Percentiles rank a stretch among this genome's conserved stretches.
Evolutionary conservation across 139 green algal species (phyloP).

Genomic region (Closterium sp.): DNA sequence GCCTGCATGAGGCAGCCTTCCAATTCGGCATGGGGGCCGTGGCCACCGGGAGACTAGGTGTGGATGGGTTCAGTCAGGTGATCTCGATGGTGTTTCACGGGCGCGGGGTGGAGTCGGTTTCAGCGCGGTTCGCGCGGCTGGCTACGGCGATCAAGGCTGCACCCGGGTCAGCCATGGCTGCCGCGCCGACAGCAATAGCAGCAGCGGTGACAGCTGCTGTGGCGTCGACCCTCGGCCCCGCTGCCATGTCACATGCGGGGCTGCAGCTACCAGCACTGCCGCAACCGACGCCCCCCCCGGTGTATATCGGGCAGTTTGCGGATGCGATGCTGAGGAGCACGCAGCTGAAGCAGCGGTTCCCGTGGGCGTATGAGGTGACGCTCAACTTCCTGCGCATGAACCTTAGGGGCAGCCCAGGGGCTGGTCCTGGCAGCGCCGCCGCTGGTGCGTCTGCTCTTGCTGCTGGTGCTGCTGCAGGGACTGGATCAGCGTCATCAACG

Average conservation of each 20-base stretch:
- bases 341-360: neutral
- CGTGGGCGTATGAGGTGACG: conserved; percentile 4
- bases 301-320: neutral
- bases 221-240: neutral
- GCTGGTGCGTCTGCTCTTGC: neutral
- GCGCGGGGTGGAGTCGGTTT: neutral
- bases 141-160: neutral
- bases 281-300: neutral
- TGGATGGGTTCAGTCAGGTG: neutral
- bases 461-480: neutral
- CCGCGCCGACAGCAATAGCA: neutral
- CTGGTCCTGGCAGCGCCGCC: neutral
- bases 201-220: neutral
- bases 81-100: neutral
- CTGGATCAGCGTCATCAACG: neutral
- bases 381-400: conserved; percentile 4
- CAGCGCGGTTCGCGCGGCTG: neutral
- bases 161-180: neutral
- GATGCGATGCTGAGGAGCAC: neutral
- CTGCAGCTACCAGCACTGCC: neutral
- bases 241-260: neutral
- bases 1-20: neutral
- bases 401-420: neutral
- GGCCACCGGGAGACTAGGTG: neutral
- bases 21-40: neutral